Base-by-base conservation (phyloP, 345 rosid species). In the Raphanus raphanistrum region DNA sequence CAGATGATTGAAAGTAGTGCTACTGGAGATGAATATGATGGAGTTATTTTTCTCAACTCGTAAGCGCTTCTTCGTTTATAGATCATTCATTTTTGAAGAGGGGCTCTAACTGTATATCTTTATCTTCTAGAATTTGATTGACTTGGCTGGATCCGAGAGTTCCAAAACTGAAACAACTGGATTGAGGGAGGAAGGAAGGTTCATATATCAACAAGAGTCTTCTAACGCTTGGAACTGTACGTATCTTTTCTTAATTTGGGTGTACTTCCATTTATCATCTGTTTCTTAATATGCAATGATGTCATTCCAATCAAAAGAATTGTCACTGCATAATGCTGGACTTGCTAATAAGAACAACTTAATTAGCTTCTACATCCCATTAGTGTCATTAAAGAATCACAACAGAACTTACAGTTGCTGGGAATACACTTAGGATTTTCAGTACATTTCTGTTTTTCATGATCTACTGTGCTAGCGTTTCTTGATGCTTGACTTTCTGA, bases 121-220 rank as follows among this genome's bases (percentile, higher is more conserved):
- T 66, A 10, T 77, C 79, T 60, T 80, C 45, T 84, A 96, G 99
- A 96, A 96, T 88, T 84, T 96, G 89, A 96, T 96, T 48, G 99
- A 96, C 84, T 87, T 96, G 59, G 99, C 99, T 79, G 99, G 99
- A 78, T 96, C 99, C 59, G 99, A 96, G 88, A 96, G 99, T 84
- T 93, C 99, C 75, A 96, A 96, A 86, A 93, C 99, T 11, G 99
- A 96, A 84, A 96, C 99, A 74, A 93, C 97, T 76, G 99, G 99
- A 66, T 64, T 96, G 63, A 82, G 99, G 99, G 84, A 90, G 99
- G 81, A 96, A 93, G 84, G 99, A 96, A 83, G 99, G 98, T 78
- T 87, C 99, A 79, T 96, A 91, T 85, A 96, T 96, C 78, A 96
- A 96, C 88, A 96, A 96, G 88, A 96, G 98, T 75, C 99, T 96